phyloP scores from a whole-genome alignment of 1,284 basidiomycete genomes.

The Boletus semigastroideus region DNA sequence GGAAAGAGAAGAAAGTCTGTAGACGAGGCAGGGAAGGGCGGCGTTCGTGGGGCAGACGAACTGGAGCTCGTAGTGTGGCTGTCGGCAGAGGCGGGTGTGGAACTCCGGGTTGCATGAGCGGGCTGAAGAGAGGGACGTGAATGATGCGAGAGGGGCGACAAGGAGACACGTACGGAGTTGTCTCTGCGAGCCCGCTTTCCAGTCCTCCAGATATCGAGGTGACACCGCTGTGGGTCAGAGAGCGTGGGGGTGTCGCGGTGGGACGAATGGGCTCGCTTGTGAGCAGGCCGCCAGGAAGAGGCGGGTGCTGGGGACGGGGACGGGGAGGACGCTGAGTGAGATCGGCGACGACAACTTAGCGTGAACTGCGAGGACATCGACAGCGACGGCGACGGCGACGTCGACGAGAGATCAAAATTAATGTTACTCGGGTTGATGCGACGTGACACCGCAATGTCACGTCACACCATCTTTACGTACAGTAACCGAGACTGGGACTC shows the following conservation, averaged over 20 bases:
- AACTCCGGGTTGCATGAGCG: constrained; percentile 21
- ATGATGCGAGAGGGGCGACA: not conserved
- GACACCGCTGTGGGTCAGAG: constrained; percentile 48
- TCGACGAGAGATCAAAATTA: constrained; percentile 11
- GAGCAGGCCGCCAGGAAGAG: constrained; percentile 40
- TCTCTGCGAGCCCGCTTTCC: constrained; percentile 54
- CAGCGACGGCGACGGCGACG: constrained; percentile 7
- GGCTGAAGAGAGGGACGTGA: constrained; percentile 15
- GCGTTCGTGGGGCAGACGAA: constrained; percentile 31
- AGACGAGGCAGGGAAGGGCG: constrained; percentile 53
- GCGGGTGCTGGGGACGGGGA: constrained; percentile 38
- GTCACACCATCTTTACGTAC: constrained; percentile 22
- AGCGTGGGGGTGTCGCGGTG: constrained; percentile 35
- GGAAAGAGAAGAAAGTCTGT: constrained; percentile 59
- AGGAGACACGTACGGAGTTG: constrained; percentile 39
- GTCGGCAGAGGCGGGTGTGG: constrained; percentile 32
- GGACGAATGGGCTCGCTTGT: constrained; percentile 48
- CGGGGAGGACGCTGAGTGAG: constrained; percentile 53
- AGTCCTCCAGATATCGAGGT: constrained; percentile 50
- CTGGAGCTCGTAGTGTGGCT: constrained; percentile 28
- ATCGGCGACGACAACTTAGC: constrained; percentile 49
- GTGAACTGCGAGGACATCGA: constrained; percentile 42
- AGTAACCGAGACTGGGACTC: constrained; percentile 20
- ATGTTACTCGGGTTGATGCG: constrained; percentile 19
- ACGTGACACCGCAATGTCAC: constrained; percentile 19